Evolutionary conservation across 78 protist species (phyloP).

Genomic region (Dictyostelium firmibasis): DNA sequence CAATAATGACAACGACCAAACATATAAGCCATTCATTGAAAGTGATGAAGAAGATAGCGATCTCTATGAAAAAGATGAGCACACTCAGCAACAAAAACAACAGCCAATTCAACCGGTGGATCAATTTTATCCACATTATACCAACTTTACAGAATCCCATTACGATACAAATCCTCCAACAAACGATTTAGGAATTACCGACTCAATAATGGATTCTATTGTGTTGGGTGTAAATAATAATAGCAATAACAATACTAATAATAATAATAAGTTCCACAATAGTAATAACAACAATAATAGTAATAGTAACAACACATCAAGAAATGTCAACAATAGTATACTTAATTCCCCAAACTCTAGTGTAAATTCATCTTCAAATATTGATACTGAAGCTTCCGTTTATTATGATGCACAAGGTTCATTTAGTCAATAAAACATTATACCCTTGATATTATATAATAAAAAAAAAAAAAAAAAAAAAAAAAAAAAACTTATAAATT

Average conservation of each 20-base stretch:
- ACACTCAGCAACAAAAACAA: neutral
- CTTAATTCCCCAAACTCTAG: slow-evolving; percentile 1
- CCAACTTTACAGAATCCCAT: slow-evolving; percentile 29
- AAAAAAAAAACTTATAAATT: neutral
- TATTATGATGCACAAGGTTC: slow-evolving; percentile 56
- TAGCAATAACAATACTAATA: neutral
- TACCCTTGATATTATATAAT: neutral
- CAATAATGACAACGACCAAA: neutral
- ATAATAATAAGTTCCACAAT: neutral
- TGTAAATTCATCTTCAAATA: slow-evolving; percentile 14
- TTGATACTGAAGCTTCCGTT: neutral
- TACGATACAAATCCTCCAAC: slow-evolving; percentile 11
- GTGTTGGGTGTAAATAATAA: slow-evolving; percentile 19
- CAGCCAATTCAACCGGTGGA: neutral
- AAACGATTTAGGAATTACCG: neutral
- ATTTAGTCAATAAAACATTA: slow-evolving; percentile 10
- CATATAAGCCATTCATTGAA: neutral
- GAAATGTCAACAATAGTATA: neutral
- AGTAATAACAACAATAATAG: neutral
- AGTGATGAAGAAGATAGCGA: neutral
- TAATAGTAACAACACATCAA: slow-evolving; percentile 2
- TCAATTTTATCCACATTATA: slow-evolving; percentile 1
- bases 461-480: neutral
- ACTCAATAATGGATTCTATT: slow-evolving; percentile 24
- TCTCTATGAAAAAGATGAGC: slow-evolving; percentile 1